These are phyloP conservation scores for Penicillium parvum DNA, from an alignment of 495 filamentous ascomycete genomes.

Conservation along the genomic window DNA sequence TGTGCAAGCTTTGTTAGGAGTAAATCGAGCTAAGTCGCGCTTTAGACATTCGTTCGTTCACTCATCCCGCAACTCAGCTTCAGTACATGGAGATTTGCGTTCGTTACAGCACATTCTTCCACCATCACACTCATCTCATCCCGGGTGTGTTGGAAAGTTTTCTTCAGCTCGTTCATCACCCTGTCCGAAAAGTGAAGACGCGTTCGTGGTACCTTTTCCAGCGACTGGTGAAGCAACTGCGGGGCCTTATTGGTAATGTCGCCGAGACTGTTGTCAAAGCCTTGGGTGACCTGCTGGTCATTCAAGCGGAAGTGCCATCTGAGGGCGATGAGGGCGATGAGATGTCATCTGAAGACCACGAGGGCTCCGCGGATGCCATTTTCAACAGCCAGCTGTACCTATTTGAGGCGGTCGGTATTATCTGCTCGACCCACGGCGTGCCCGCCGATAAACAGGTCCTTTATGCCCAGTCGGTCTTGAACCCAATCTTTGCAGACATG, in stretches of 20 bases:
- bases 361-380: slow-evolving; percentile 78
- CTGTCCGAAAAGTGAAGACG: slow-evolving; percentile 75
- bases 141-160: slow-evolving; percentile 88
- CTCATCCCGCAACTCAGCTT: slow-evolving; percentile 85
- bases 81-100: slow-evolving; percentile 99
- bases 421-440: slow-evolving; percentile 72
- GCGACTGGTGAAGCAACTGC: slow-evolving; percentile 84
- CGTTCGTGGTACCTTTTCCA: slow-evolving; percentile 97
- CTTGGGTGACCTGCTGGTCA: slow-evolving; percentile 80
- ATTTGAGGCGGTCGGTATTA: slow-evolving; percentile 89
- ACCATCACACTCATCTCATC: slow-evolving; percentile 70
- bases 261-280: slow-evolving; percentile 85
- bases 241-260: slow-evolving; percentile 77
- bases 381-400: slow-evolving; percentile 90
- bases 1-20: too few relatives aligned
- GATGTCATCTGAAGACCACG: slow-evolving; percentile 87
- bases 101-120: slow-evolving; percentile 90
- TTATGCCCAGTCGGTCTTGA: slow-evolving; percentile 79
- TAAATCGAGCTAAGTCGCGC: too few relatives aligned
- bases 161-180: slow-evolving; percentile 81
- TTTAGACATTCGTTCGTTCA: slow-evolving; percentile 75
- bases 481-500: slow-evolving; percentile 81
- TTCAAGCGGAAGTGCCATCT: slow-evolving; percentile 79
- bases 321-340: slow-evolving; percentile 77
- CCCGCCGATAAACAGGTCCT: slow-evolving; percentile 76